phyloP scores from a whole-genome alignment of 192 early-diverging fungal species.

The Anaeromyces robustus region DNA sequence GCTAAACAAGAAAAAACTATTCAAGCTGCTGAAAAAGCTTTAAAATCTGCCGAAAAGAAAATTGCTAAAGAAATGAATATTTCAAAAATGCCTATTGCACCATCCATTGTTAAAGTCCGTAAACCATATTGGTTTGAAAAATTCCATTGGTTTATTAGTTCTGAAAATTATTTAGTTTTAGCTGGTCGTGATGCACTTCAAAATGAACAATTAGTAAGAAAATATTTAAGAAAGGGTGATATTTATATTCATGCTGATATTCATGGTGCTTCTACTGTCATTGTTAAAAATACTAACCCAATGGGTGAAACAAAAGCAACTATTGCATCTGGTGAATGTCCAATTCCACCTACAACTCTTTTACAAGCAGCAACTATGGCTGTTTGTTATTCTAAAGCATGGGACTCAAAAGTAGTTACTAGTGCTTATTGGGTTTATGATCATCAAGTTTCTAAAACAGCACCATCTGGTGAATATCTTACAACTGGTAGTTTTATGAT shows the following conservation, averaged over 20 bases:
- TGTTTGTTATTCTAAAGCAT: conserved; percentile 82
- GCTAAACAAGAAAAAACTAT: conserved; percentile 84
- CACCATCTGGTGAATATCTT: conserved; percentile 81
- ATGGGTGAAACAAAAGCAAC: neutral
- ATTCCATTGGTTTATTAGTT: conserved; percentile 87
- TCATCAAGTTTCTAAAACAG: conserved; percentile 75
- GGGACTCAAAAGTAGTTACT: conserved; percentile 93
- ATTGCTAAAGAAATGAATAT: conserved; percentile 69
- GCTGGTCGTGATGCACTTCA: conserved; percentile 85
- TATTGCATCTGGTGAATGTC: conserved; percentile 14
- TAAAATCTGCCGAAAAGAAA: conserved; percentile 82
- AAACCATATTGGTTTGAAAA: conserved; percentile 98
- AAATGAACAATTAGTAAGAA: conserved; percentile 79
- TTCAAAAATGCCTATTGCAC: conserved; percentile 32
- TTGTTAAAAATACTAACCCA: conserved; percentile 63
- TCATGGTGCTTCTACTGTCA: conserved; percentile 75
- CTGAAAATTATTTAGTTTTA: conserved; percentile 83
- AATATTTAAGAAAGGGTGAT: conserved; percentile 54
- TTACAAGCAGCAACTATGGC: conserved; percentile 93
- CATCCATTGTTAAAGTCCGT: conserved; percentile 17
- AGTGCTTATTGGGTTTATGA: conserved; percentile 87
- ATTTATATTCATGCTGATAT: conserved; percentile 86
- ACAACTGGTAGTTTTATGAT: conserved; percentile 87
- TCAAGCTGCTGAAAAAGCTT: conserved; percentile 63
- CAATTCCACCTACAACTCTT: conserved; percentile 76